A percentile compares a stretch with the other conserved stretches of the same genome.
Evolutionary conservation across 1,139 yeast genomes (phyloP).

Genomic region (Suhomyces taliae): DNA sequence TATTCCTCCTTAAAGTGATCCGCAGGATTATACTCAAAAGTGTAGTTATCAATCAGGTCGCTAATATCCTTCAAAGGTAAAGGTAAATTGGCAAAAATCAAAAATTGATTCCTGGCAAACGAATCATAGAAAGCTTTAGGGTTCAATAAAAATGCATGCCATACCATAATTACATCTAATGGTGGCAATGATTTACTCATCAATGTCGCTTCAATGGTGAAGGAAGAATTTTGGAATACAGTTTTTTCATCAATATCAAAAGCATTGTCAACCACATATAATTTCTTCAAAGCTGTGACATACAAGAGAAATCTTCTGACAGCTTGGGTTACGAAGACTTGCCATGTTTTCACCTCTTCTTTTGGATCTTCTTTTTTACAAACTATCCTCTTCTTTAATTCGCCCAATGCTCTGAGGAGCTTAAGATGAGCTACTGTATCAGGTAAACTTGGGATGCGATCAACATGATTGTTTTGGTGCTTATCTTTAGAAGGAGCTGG

Average conservation of each 20-base stretch:
- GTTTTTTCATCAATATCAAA: neutral
- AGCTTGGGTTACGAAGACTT: conserved; percentile 29
- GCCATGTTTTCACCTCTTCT: conserved; percentile 20
- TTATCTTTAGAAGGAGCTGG: neutral
- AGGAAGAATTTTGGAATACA: neutral
- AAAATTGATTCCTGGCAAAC: conserved; percentile 24
- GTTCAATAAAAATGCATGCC: conserved; percentile 37
- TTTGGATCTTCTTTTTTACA: conserved; percentile 12
- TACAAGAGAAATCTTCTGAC: conserved; percentile 31
- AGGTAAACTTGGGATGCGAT: conserved; percentile 11
- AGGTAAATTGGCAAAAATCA: conserved; percentile 23
- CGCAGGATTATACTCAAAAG: conserved; percentile 21
- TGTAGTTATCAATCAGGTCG: conserved; percentile 22
- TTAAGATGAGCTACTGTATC: conserved; percentile 30
- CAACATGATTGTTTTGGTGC: neutral
- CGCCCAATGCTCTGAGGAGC: conserved; percentile 29
- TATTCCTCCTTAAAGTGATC: conserved; percentile 7
- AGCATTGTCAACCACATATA: neutral
- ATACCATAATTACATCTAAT: conserved; percentile 39
- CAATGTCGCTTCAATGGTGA: neutral
- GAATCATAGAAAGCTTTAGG: conserved; percentile 31
- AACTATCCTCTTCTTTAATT: conserved; percentile 20
- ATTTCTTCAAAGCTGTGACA: conserved; percentile 20
- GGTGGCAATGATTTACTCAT: conserved; percentile 25
- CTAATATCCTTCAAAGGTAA: conserved; percentile 27